A percentile compares a stretch with the other conserved stretches of the same genome.
Evolutionary conservation across 2,329 filamentous ascomycete species (phyloP).

Genomic region (Arthrobotrys megalospora): DNA sequence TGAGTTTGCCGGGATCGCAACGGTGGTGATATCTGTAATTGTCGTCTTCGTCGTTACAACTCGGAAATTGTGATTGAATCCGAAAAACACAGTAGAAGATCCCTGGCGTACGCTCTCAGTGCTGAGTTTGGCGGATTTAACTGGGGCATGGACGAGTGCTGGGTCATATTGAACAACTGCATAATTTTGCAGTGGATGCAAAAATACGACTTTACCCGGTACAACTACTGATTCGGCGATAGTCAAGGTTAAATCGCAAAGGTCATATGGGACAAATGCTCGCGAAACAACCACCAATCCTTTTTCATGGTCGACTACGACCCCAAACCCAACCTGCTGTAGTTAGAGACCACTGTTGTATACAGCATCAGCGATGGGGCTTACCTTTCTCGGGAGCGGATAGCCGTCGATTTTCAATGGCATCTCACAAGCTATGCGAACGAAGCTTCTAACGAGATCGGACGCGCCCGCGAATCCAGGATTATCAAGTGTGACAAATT

Average conservation of each 20-base stretch:
- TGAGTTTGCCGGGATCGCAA: conserved; percentile 93
- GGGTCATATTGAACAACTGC: conserved; percentile 96
- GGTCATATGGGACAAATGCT: conserved; percentile 94
- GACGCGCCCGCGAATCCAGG: conserved; percentile 91
- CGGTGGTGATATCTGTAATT: conserved; percentile 96
- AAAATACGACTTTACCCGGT: conserved; percentile 92
- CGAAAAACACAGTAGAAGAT: conserved; percentile 94
- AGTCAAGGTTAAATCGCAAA: conserved; percentile 95
- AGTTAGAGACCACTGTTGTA: background rate
- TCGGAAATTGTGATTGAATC: conserved; percentile 95
- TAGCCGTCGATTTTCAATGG: conserved; percentile 98
- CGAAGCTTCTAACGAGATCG: conserved; percentile 93
- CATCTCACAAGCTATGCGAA: conserved; percentile 92
- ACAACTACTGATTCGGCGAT: conserved; percentile 97
- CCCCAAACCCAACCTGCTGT: conserved; percentile 82
- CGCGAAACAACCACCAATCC: conserved; percentile 94
- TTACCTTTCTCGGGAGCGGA: conserved; percentile 84
- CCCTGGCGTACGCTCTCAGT: conserved; percentile 89
- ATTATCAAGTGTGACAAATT: conserved; percentile 92
- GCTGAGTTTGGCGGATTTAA: conserved; percentile 88
- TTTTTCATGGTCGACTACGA: conserved; percentile 97
- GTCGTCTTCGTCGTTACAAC: conserved; percentile 94
- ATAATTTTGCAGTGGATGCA: conserved; percentile 97
- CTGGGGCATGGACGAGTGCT: conserved; percentile 90
- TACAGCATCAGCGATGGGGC: background rate